Evolutionary conservation across 1,139 yeast species (phyloP), one percentile per base, ranked within the genome.

Genomic region (Diutina sp.): DNA sequence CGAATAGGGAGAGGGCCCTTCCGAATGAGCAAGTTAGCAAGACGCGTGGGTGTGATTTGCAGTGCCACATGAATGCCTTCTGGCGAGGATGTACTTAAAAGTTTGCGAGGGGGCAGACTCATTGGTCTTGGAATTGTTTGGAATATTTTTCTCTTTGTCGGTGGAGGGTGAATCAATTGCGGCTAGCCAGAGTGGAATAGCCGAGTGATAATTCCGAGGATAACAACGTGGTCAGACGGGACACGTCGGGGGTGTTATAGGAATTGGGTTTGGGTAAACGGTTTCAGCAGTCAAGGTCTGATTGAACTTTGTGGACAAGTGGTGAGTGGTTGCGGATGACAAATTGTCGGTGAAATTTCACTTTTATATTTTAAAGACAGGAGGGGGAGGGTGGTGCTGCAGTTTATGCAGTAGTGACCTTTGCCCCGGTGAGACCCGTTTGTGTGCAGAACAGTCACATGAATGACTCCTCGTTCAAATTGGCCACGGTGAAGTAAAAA

Each of bases 1-100:
- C 97, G 83, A 58, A 91, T 90, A 11, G 97, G 96, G 60, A 90
- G 72, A 1, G 97, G 97, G 4, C 97, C 97, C 62, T 87, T 87
- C 55, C 80, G 71, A 50, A 83, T 72, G 58, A 90, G 74, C 56
- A 90, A 71, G 54, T 78, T 78, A 25, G 96, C 90, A 58, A 90
- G 74, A 62, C 90, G 78, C 55, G 85, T 81, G 2, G 96, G 89
- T 0, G 97, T 90, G 38, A 90, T 91, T 64, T 86, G 82, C 55
- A 89, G 79, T 1, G 97, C 97, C 14, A 95, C 95, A 29, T 90
- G 95, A 58, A 90, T 80, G 4, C 95, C 96, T 61, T 85, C 89
- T 0, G 96, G 95, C 1, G 95, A 86, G 55, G 90, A 85, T 0
- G 96, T 89, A 7, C 41, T 28, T 6, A 50, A 38, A 6, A 50